Base-by-base conservation (phyloP, 148 eudicot species). In the Suaeda aralocaspica region DNA sequence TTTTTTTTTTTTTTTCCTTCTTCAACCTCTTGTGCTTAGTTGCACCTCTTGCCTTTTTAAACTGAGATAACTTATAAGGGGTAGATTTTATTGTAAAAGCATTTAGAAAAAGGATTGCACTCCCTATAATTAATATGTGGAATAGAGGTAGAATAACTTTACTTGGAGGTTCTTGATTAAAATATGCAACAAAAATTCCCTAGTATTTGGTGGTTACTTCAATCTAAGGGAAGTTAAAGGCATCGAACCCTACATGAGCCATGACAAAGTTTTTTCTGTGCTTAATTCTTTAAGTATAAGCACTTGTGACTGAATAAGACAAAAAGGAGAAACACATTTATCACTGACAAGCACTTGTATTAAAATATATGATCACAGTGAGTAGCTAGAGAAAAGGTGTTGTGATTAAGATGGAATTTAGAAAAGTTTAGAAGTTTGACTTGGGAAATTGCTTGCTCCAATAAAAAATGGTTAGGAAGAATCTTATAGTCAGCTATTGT, bases 401-500 rank as follows among this genome's bases (percentile, higher is more conserved):
- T 57, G 62, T 73, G 64, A 56, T 66, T 56, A 36, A 53, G 60
- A 71, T 44, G 76, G 73, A 55, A 45, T 65, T n/a, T 28, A 64
- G 75, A 77, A 77, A 72, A 21, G 21, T 72, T 56, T 67, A 69
- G 76, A 68, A 72, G 76, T 72, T 72, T 68, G 76, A 77, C 80
- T 72, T 77, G 76, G 77, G 77, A 64, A 77, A 77, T 16, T 77
- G 80, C 39, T 72, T 67, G 66, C 29, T 18, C 72, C 69, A 67
- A 44, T 68, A 61, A 68, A 61, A 21, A 56, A 52, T 10, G 39
- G 55, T 42, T 67, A 53, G 70, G 75, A 76, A 55, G 80, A 82
- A 73, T 82, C 80, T 79, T 63, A 64, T 74, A 72, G 79, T 79
- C 82, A 72, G 74, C 74, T 69, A 68, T 69, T 68, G 77, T 61